Conservation (phyloP, 768 basidiomycete species). For the Pholiota conissans region DNA sequence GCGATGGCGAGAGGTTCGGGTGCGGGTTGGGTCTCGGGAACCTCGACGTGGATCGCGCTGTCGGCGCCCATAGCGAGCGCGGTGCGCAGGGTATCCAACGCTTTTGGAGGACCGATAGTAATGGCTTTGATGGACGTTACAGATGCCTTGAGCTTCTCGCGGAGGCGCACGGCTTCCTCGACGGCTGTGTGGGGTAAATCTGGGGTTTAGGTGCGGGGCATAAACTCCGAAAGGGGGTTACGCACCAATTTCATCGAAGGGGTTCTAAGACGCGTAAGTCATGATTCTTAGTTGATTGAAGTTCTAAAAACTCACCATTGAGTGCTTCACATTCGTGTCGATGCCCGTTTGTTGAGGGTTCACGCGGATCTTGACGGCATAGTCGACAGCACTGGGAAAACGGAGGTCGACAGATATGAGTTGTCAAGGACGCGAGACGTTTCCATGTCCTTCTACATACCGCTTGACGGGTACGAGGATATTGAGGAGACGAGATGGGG, state of each 20-base stretch:
- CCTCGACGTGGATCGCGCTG: constrained; percentile 86
- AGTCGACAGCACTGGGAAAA: constrained; percentile 79
- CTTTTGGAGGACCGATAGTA: constrained; percentile 92
- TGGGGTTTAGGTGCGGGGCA: neutral
- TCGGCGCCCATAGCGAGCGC: constrained; percentile 99
- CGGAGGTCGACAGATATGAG: neutral
- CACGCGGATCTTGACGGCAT: constrained; percentile 97
- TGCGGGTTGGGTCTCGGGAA: constrained; percentile 66
- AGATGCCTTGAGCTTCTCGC: constrained; percentile 73
- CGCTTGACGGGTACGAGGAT: constrained; percentile 95
- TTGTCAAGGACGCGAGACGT: neutral
- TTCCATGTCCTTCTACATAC: constrained; percentile 35
- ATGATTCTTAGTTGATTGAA: neutral
- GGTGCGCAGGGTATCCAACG: constrained; percentile 87
- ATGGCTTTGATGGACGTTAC: constrained; percentile 89
- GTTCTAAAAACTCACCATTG: constrained; percentile 68
- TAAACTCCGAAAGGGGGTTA: neutral
- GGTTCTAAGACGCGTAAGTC: constrained; percentile 61
- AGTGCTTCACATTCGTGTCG: constrained; percentile 97
- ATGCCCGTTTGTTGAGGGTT: constrained; percentile 94
- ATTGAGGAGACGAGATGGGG: constrained; percentile 71
- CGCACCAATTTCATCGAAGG: constrained; percentile 96
- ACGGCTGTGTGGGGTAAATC: constrained; percentile 57
- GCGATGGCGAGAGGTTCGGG: constrained; percentile 94
- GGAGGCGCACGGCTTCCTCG: constrained; percentile 95